A percentile compares a stretch with the other conserved stretches of the same genome.
These are phyloP conservation scores for Eucalyptus albens DNA, from an alignment of 345 rosid genomes.

Conservation along the genomic window DNA sequence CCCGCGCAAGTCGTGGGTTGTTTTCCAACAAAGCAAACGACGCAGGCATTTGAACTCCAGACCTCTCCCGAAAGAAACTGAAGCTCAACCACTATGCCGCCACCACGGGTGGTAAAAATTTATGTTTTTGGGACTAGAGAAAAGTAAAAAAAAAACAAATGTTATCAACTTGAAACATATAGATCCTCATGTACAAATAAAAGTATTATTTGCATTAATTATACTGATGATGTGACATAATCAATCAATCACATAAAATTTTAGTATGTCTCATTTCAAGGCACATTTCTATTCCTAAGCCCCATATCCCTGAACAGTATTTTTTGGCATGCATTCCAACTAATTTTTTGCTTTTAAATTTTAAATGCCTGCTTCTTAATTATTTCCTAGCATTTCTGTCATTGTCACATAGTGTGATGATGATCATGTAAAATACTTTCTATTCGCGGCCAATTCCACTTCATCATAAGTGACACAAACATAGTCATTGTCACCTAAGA, in stretches of 20 bases:
- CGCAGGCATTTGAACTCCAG: too few relatives aligned
- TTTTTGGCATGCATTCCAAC: neutral
- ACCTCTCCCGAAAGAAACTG: too few relatives aligned
- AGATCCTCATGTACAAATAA: neutral
- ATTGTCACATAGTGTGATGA: neutral
- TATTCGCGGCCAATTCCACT: neutral
- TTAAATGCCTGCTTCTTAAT: neutral
- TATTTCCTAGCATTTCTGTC: neutral
- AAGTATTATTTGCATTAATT: neutral
- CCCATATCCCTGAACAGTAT: neutral
- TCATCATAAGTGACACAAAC: neutral
- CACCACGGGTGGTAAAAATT: too few relatives aligned
- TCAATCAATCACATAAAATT: rapidly evolving
- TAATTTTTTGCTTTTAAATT: neutral
- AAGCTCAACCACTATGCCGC: too few relatives aligned
- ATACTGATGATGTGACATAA: too few relatives aligned
- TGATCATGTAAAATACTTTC: neutral
- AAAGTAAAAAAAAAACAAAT: too few relatives aligned
- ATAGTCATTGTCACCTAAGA: neutral
- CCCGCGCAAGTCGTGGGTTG: too few relatives aligned
- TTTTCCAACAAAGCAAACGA: too few relatives aligned
- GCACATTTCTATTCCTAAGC: neutral
- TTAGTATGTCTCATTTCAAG: neutral
- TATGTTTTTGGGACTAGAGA: neutral
- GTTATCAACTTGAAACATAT: neutral